Evolutionary conservation across 768 basidiomycete genomes (phyloP), one percentile per base, ranked within the genome.

Genomic region (Boletales sp.): DNA sequence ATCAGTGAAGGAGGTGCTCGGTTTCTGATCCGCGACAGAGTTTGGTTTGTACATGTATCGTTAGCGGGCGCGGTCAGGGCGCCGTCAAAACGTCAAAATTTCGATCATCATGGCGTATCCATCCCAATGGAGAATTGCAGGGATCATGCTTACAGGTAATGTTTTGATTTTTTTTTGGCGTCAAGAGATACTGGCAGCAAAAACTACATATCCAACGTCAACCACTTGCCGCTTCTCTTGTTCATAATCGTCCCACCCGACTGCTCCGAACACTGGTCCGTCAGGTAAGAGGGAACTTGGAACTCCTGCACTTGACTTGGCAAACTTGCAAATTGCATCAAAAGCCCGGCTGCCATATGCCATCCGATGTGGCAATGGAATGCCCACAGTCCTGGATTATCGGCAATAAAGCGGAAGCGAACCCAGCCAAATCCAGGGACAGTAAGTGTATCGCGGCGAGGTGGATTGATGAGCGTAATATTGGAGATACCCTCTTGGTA

Each of bases 331-430:
- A 75, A 58, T 50, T 71, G 72, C 68, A 75, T 68, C 37, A 76
- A 33, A 28, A 76, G 56, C 8, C 74, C 74, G 0, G 71, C 63
- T 0, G 70, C 68, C 69, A 72, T 73, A 51, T 71, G 68, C 71
- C 71, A 71, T 42, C 50, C 59, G 56, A 62, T 61, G 53, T 73
- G 75, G 34, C 75, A 76, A 56, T 76, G 75, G 61, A 77, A 72
- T 1, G 73, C 71, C 74, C 74, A 77, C 35, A 73, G 49, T 30
- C 75, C 75, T 0, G 75, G 70, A 47, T 75, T 75, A 56, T 76
- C 73, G 6, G 69, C 66, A 14, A 72, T 60, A 50, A 74, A 75
- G 30, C 76, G 70, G 18, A 77, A 62, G 15, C 63, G 60, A 28
- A 65, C 55, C 58, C 62, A 76, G 28, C 67, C 66, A 49, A 57